Conservation (phyloP, 2,329 filamentous ascomycete species). For the Fusarium sp. region DNA sequence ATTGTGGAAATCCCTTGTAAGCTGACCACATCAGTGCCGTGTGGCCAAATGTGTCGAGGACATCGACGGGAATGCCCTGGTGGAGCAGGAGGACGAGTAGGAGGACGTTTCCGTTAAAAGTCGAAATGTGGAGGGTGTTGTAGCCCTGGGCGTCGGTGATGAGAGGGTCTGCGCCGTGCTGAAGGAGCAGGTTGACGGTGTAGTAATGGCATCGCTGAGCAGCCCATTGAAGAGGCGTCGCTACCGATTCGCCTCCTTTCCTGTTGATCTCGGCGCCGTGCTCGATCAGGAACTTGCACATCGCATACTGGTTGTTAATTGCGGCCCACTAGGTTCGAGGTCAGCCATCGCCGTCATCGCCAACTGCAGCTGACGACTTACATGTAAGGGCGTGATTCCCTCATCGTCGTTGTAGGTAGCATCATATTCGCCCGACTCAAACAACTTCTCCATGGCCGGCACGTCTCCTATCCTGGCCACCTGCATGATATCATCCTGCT, state of each 20-base stretch:
- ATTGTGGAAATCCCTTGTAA: slow-evolving; percentile 94
- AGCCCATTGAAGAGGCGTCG: slow-evolving; percentile 96
- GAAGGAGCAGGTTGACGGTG: slow-evolving; percentile 89
- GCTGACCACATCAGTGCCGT: slow-evolving; percentile 98
- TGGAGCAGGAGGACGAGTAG: slow-evolving; percentile 90
- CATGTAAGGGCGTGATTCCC: slow-evolving; percentile 95
- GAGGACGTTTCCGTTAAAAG: slow-evolving; percentile 95
- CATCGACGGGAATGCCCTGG: slow-evolving; percentile 94
- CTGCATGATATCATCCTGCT: slow-evolving; percentile 91
- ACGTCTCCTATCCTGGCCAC: slow-evolving; percentile 90
- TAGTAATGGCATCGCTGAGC: slow-evolving; percentile 98
- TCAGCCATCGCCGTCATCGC: slow-evolving; percentile 17
- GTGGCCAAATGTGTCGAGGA: slow-evolving; percentile 88
- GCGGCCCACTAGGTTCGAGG: slow-evolving; percentile 82
- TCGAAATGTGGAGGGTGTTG: slow-evolving; percentile 96
- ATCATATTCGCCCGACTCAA: slow-evolving; percentile 83
- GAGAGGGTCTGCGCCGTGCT: slow-evolving; percentile 91
- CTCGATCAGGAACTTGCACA: slow-evolving; percentile 94
- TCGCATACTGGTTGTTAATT: slow-evolving; percentile 97
- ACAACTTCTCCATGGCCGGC: slow-evolving; percentile 86
- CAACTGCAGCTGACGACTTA: slow-evolving; percentile 56
- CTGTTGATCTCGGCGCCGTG: slow-evolving; percentile 90
- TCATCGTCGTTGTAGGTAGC: slow-evolving; percentile 89
- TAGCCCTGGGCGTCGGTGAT: slow-evolving; percentile 95
- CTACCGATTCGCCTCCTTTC: slow-evolving; percentile 94